Percentiles rank a stretch among this genome's conserved stretches.
Evolutionary conservation across 345 rosid species (phyloP).

Genomic region (Diplotaxis tenuifolia): DNA sequence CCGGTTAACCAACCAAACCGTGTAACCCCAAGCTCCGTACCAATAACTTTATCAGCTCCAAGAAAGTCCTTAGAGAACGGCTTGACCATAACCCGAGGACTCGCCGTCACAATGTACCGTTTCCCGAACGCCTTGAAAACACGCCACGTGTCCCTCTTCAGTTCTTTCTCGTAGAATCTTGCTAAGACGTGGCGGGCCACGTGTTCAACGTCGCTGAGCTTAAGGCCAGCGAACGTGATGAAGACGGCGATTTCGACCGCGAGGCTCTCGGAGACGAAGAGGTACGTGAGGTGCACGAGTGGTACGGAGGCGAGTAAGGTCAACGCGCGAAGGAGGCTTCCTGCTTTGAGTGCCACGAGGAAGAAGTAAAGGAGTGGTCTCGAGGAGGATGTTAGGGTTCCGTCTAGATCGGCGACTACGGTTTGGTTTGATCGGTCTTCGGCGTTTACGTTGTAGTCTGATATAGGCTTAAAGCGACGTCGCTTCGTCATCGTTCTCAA

Average conservation of each 20-base stretch:
- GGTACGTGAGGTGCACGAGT: background rate
- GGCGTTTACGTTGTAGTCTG: background rate
- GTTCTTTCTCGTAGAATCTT: background rate
- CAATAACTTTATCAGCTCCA: background rate
- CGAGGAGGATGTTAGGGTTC: background rate
- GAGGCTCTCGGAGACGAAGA: background rate
- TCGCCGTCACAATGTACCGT: background rate
- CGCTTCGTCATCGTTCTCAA: background rate
- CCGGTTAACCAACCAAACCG: background rate
- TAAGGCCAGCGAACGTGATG: background rate
- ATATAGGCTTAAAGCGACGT: background rate
- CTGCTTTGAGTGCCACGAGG: background rate
- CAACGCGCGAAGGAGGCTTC: background rate
- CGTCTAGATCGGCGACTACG: background rate
- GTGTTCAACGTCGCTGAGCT: background rate
- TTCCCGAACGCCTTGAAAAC: background rate
- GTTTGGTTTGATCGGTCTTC: background rate
- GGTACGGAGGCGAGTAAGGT: background rate
- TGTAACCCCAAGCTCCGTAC: background rate
- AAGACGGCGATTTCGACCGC: background rate
- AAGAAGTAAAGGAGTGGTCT: background rate
- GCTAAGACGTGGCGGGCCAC: background rate
- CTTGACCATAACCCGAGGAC: background rate
- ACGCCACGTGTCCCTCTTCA: background rate
- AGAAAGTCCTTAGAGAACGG: background rate